Base-by-base conservation (phyloP, 2,329 filamentous ascomycete genomes). In the Xylariaceae sp. region DNA sequence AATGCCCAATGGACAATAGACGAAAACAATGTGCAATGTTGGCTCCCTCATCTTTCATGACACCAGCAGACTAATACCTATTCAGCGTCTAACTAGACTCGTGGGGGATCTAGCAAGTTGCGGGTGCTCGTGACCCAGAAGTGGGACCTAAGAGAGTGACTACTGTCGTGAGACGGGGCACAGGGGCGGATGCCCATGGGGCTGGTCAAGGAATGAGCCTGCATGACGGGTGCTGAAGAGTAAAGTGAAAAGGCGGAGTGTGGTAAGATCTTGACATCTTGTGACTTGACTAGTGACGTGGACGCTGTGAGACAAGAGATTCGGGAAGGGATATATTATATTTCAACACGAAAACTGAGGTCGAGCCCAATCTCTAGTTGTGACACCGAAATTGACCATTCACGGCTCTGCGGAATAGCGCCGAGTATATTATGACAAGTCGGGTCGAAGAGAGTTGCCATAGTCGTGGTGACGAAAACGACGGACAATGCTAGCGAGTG, bases 71-170 rank as follows among this genome's bases (percentile, higher is more conserved):
- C 43, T 39, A 43, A 50, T 54, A 26, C 19, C 31, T 44, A 33
- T 19, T 19, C 21, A 24, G 36, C 43, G 19, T 58, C 36, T 29
- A 53, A 26, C 16, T 37, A 41, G 28, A 24, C 28, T 53, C 53
- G 57, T 53, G 57, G 57, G 57, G 57, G 48, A 53, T 41, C 24
- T 45, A 43, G 44, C 48, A 29, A 53, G 53, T 56, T 26, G 53
- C 48, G 41, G 39, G 52, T 39, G 43, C 48, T 60, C 49, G 44
- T 60, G 57, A 56, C 53, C n/a, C 37, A 44, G 44, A 56, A 53
- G 57, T 56, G 57, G 53, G 49, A 49, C 57, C 57, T 16, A 17
- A 16, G 8, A 60, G 48, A 49, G 23, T 12, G 24, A 41, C 48
- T 60, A 21, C 21, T 23, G 47, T 45, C 31, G 24, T 19, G 43